Evolutionary conservation across 495 filamentous ascomycete species (phyloP).

Genomic region (Emericellopsis terricola): DNA sequence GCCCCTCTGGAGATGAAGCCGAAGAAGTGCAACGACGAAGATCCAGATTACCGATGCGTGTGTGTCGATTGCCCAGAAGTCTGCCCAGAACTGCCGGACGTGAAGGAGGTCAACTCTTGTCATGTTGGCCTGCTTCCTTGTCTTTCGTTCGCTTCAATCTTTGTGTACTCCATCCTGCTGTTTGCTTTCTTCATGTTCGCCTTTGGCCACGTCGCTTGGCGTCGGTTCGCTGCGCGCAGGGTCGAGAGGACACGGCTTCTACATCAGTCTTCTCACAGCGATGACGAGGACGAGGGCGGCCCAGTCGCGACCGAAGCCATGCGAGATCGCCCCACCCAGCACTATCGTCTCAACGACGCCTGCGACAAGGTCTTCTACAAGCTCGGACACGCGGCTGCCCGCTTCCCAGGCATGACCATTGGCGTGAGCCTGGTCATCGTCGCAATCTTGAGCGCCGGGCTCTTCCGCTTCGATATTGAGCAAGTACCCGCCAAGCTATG

Average conservation of each 20-base stretch:
- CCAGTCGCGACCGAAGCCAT: constrained; percentile 53
- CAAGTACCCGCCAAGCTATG: constrained; percentile 79
- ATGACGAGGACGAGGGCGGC: constrained; percentile 77
- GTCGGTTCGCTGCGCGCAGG: constrained; percentile 49
- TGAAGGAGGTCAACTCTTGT: constrained; percentile 49
- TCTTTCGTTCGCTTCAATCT: constrained; percentile 76
- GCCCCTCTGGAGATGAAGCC: constrained; percentile 41
- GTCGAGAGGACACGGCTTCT: constrained; percentile 71
- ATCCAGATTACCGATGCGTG: constrained; percentile 71
- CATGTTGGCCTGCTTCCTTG: constrained; percentile 76
- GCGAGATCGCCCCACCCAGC: constrained; percentile 47
- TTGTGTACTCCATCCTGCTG: constrained; percentile 65
- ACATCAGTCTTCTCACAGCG: constrained; percentile 64
- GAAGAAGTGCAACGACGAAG: constrained; percentile 75
- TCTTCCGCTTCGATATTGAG: constrained; percentile 73
- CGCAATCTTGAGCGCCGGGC: constrained; percentile 61
- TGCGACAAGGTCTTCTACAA: constrained; percentile 63
- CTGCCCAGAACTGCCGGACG: constrained; percentile 61
- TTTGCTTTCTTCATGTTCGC: constrained; percentile 44
- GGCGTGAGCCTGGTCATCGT: constrained; percentile 49
- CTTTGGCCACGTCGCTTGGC: constrained; percentile 56
- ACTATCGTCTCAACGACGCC: constrained; percentile 62
- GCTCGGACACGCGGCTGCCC: constrained; percentile 67
- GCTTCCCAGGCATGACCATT: constrained; percentile 75
- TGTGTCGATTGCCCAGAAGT: constrained; percentile 81